Conservation (phyloP, 2,329 filamentous ascomycete species). For the Drechmeria coniospora region DNA sequence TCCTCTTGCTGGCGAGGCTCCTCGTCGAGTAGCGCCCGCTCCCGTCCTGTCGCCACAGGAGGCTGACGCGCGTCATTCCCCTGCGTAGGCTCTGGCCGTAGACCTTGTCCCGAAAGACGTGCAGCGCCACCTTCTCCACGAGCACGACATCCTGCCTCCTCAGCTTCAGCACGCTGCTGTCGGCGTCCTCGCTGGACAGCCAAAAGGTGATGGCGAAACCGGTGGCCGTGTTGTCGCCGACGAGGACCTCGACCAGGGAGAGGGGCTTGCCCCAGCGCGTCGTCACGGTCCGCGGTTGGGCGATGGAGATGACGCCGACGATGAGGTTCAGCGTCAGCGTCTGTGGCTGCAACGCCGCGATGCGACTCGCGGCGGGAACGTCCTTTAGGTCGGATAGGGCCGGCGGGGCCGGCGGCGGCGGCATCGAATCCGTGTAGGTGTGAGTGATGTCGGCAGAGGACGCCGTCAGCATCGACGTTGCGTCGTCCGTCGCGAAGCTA, state of each 20-base stretch:
- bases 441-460: constrained; percentile 6
- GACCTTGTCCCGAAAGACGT: constrained; percentile 59
- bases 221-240: constrained; percentile 73
- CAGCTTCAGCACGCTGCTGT: constrained; percentile 27
- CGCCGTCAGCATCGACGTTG: constrained; percentile 10
- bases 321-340: constrained; percentile 72
- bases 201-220: constrained; percentile 78
- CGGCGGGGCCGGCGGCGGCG: constrained; percentile 12
- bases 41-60: constrained; percentile 41
- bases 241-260: constrained; percentile 58
- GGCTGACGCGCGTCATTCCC: constrained; percentile 51
- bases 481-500: constrained; percentile 10
- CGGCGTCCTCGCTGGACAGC: constrained; percentile 33
- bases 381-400: constrained; percentile 43
- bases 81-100: constrained; percentile 70
- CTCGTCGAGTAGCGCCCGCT: constrained; percentile 40
- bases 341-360: constrained; percentile 56
- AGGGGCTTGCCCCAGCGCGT: constrained; percentile 48
- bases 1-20: constrained; percentile 23
- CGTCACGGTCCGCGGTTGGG: constrained; percentile 49
- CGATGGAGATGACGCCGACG: constrained; percentile 61
- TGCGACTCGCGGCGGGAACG: constrained; percentile 51
- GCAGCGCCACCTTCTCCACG: constrained; percentile 63
- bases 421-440: not conserved
- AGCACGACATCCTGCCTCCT: constrained; percentile 64